Conservation (phyloP, 2,329 filamentous ascomycete genomes). For the Calonectria hongkongensis region DNA sequence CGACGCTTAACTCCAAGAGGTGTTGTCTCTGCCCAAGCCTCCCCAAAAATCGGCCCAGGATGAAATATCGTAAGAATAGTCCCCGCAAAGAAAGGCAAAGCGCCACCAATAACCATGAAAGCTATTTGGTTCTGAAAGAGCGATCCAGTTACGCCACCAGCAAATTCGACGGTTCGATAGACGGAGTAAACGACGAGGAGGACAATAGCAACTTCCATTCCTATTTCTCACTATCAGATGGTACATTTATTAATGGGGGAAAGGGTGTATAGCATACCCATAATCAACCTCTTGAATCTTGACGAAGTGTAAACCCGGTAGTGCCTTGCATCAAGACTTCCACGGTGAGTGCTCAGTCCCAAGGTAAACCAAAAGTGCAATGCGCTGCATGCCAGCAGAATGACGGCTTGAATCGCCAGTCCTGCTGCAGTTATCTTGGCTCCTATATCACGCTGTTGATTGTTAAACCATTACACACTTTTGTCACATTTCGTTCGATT, state of each 20-base stretch:
- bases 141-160: slow-evolving; percentile 58
- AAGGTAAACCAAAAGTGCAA: slow-evolving; percentile 65
- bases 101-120: slow-evolving; percentile 64
- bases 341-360: slow-evolving; percentile 61
- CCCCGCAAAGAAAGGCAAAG: slow-evolving; percentile 62
- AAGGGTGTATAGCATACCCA: slow-evolving; percentile 60
- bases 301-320: slow-evolving; percentile 64
- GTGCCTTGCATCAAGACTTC: slow-evolving; percentile 62
- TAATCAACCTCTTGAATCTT: slow-evolving; percentile 66
- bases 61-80: slow-evolving; percentile 61
- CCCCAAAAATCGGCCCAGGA: slow-evolving; percentile 63
- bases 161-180: slow-evolving; percentile 64
- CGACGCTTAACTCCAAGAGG: slow-evolving; percentile 52
- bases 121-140: slow-evolving; percentile 63
- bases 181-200: slow-evolving; percentile 65
- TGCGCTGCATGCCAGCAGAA: slow-evolving; percentile 62
- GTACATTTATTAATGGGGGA: neutral
- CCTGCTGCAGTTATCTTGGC: slow-evolving; percentile 65
- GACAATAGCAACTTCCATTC: slow-evolving; percentile 59
- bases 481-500: neutral
- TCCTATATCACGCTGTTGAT: slow-evolving; percentile 57
- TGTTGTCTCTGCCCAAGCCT: slow-evolving; percentile 64
- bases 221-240: slow-evolving; percentile 53
- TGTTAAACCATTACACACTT: slow-evolving; percentile 46
- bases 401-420: slow-evolving; percentile 65